These are phyloP conservation scores for Tephrocybe sp. DNA, from an alignment of 768 basidiomycete species.

Conservation along the genomic window DNA sequence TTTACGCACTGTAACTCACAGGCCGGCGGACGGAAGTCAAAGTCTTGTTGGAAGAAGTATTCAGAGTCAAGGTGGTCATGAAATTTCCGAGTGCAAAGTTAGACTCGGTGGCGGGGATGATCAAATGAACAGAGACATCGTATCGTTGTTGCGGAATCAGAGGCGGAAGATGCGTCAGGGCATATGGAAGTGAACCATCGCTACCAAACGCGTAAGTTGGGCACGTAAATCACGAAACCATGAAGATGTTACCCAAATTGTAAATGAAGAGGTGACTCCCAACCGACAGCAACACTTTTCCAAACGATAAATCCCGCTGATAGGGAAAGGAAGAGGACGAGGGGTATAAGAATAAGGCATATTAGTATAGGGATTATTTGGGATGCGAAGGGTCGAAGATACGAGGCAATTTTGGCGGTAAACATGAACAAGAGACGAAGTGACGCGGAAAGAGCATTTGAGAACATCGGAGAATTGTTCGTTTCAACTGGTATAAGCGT, in stretches of 20 bases:
- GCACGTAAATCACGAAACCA: neutral
- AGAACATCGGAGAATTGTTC: conserved; percentile 13
- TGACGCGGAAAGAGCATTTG: conserved; percentile 12
- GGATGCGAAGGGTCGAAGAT: conserved; percentile 55
- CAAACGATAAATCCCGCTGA: conserved; percentile 76
- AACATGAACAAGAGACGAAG: conserved; percentile 14
- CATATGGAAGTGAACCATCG: conserved; percentile 66
- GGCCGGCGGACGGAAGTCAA: conserved; percentile 61
- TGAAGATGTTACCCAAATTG: conserved; percentile 68
- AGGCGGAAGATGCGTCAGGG: conserved; percentile 47
- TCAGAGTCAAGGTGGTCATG: conserved; percentile 69
- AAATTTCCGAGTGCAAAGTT: conserved; percentile 84
- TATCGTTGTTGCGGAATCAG: conserved; percentile 70
- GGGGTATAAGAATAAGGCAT: conserved; percentile 60
- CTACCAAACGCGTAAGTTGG: conserved; percentile 34
- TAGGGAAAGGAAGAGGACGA: conserved; percentile 58
- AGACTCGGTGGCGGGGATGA: conserved; percentile 62
- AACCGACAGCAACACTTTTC: conserved; percentile 67
- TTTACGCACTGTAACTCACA: conserved; percentile 42
- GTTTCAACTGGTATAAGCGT: neutral
- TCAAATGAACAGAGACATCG: conserved; percentile 66
- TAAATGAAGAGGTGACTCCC: conserved; percentile 67
- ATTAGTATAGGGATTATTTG: conserved; percentile 67
- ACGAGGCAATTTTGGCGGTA: conserved; percentile 24
- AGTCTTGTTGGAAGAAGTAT: conserved; percentile 62